Evolutionary conservation across 208 protist genomes (phyloP), one percentile per base, ranked within the genome.

Genomic region (Trypanosomatidae sp.): DNA sequence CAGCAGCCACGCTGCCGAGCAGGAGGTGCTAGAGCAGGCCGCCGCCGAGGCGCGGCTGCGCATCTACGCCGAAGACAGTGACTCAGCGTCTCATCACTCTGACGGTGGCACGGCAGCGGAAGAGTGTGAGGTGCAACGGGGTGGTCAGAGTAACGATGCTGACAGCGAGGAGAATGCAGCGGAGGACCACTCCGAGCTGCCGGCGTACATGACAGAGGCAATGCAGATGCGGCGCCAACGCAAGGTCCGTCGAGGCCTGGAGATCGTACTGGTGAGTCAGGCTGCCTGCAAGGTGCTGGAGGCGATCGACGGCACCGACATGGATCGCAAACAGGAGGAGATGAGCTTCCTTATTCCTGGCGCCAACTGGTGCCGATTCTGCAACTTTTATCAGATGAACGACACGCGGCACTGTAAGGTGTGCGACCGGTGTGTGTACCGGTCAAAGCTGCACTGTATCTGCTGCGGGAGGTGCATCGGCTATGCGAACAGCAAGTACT

Each of bases 401-500:
- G 79, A 88, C 44, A 91, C 86, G 30, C 88, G 93, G 28, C 95
- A 97, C 83, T 98, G 95, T 80, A 67, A 50, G 13, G 66, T 66
- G 19, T 98, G 95, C 73, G 73, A 80, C 41, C 77, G 74, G 33
- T 98, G 96, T 69, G 81, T 97, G 22, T 82, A 81, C 55, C 68
- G 70, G 39, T 87, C 87, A 64, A 86, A 96, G 66, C 76, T 95
- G 72, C 96, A 98, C 79, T 96, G 88, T 68, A 52, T 80, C 62
- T 97, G 81, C 82, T 81, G 96, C 30, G 90, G 89, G 65, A 77
- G 81, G 41, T 98, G 96, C 65, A 83, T 97, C 50, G 93, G 90
- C 15, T 71, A 77, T 30, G 80, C 86, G 13, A 98, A 97, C 77
- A 73, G 80, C 47, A 96, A 95, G 76, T 87, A 76, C 62, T 93